These are phyloP conservation scores for Colletotrichum incanum DNA, from an alignment of 2,329 filamentous ascomycete species.

Conservation along the genomic window DNA sequence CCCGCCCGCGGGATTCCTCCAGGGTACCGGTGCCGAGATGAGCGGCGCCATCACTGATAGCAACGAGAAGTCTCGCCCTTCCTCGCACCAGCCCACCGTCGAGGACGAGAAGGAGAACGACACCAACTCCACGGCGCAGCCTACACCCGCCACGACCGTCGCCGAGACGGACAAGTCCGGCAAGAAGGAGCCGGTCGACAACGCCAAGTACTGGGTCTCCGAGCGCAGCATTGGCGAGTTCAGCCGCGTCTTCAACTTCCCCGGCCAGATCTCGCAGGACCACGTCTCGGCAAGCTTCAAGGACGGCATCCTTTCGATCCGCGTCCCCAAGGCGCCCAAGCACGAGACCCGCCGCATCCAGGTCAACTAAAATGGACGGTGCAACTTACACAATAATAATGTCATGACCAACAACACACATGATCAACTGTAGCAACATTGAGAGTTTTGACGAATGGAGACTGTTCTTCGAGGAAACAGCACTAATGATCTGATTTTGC, in stretches of 20 bases:
- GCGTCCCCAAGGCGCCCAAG: conserved; percentile 78
- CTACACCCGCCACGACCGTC: conserved; percentile 44
- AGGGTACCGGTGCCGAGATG: conserved; percentile 56
- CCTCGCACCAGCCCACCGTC: conserved; percentile 74
- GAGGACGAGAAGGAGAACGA: conserved; percentile 69
- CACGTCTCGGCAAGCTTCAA: conserved; percentile 74
- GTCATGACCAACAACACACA: background rate
- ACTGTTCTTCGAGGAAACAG: background rate
- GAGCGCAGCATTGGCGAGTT: conserved; percentile 79
- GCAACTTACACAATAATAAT: background rate
- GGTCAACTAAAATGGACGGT: conserved; percentile 60
- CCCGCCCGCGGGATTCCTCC: conserved; percentile 63
- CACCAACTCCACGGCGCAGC: conserved; percentile 41
- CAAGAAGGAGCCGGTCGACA: conserved; percentile 50
- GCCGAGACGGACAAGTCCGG: conserved; percentile 53
- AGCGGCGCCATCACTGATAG: conserved; percentile 60
- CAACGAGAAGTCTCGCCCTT: conserved; percentile 45
- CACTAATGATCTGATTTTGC: conserved; percentile 2
- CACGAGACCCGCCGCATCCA: conserved; percentile 69
- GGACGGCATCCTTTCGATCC: conserved; percentile 76
- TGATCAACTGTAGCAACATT: conserved; percentile 12
- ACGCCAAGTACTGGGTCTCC: conserved; percentile 78
- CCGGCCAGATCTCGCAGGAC: conserved; percentile 74
- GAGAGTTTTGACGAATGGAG: background rate
- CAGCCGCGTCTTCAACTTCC: conserved; percentile 78